Percentiles rank a stretch among this genome's conserved stretches.
These are phyloP conservation scores for Cylindrotheca closterium DNA, from an alignment of 108 stramenopile species.

Conservation along the genomic window DNA sequence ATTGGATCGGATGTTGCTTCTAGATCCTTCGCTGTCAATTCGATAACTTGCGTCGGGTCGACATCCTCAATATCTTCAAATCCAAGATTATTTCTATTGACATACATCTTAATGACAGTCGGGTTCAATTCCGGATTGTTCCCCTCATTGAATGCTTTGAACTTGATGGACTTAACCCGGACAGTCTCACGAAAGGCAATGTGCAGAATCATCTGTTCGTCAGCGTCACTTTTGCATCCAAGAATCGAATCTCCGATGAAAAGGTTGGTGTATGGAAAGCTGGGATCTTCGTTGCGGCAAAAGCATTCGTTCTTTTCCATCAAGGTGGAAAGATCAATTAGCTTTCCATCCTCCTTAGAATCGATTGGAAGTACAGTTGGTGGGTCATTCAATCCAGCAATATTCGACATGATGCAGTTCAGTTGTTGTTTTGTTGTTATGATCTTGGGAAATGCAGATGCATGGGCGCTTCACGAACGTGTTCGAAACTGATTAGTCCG, in stretches of 20 bases:
- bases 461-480: no score
- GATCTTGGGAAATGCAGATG: no score
- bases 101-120: constrained; percentile 63
- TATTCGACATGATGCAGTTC: no score
- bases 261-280: constrained; percentile 81
- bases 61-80: constrained; percentile 91
- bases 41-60: constrained; percentile 73
- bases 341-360: constrained; percentile 54
- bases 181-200: constrained; percentile 85
- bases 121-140: constrained; percentile 70
- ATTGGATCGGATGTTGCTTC: constrained; percentile 60
- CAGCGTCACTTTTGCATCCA: constrained; percentile 85
- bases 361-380: constrained; percentile 8
- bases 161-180: constrained; percentile 78
- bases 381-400: constrained; percentile 3
- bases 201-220: constrained; percentile 87
- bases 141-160: constrained; percentile 77
- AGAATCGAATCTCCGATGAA: constrained; percentile 83
- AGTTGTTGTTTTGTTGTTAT: no score
- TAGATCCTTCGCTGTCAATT: constrained; percentile 68
- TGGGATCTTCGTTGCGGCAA: constrained; percentile 65
- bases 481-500: no score
- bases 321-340: constrained; percentile 56
- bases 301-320: constrained; percentile 68
- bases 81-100: constrained; percentile 80